Percentiles rank a stretch among this genome's conserved stretches.
phyloP scores from a whole-genome alignment of 1,284 basidiomycete genomes.

The Meripilus lineatus region DNA sequence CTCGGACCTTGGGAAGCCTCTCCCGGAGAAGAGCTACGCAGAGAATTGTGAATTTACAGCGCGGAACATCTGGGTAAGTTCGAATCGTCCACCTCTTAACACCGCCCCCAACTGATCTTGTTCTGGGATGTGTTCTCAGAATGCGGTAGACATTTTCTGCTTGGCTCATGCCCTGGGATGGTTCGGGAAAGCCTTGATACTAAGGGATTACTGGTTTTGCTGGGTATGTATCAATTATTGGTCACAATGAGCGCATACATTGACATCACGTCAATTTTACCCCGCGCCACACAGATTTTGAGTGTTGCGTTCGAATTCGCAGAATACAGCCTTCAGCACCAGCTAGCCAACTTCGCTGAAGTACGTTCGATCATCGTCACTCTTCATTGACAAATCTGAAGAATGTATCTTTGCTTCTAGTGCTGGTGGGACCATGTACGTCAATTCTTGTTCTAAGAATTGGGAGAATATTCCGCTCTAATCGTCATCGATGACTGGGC shows the following conservation, averaged over 20 bases:
- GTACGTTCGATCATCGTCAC: slow-evolving; percentile 33
- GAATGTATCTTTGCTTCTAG: slow-evolving; percentile 40
- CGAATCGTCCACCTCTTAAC: slow-evolving; percentile 8
- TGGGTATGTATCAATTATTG: slow-evolving; percentile 48
- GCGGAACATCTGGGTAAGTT: slow-evolving; percentile 60
- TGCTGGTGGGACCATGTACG: slow-evolving; percentile 89
- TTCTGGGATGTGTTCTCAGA: slow-evolving; percentile 42
- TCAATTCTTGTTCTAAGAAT: slow-evolving; percentile 20
- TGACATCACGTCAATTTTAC: too few relatives aligned
- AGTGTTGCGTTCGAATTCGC: slow-evolving; percentile 83
- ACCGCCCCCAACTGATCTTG: neutral
- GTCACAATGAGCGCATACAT: slow-evolving; percentile 1
- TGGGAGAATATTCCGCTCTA: slow-evolving; percentile 7
- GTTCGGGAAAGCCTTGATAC: slow-evolving; percentile 83
- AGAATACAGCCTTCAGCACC: slow-evolving; percentile 80
- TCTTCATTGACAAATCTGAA: slow-evolving; percentile 12
- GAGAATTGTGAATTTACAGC: slow-evolving; percentile 70
- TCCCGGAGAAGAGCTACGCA: slow-evolving; percentile 80
- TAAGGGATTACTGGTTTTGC: slow-evolving; percentile 87
- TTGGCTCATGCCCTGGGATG: slow-evolving; percentile 78
- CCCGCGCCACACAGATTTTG: slow-evolving; percentile 58
- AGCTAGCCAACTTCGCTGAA: slow-evolving; percentile 80
- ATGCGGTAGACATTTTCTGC: slow-evolving; percentile 80
- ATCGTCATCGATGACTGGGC: neutral
- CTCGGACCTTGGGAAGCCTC: slow-evolving; percentile 59